Evolutionary conservation across 192 early-diverging fungal species (phyloP).

Genomic region (Obelidium mucronatum): DNA sequence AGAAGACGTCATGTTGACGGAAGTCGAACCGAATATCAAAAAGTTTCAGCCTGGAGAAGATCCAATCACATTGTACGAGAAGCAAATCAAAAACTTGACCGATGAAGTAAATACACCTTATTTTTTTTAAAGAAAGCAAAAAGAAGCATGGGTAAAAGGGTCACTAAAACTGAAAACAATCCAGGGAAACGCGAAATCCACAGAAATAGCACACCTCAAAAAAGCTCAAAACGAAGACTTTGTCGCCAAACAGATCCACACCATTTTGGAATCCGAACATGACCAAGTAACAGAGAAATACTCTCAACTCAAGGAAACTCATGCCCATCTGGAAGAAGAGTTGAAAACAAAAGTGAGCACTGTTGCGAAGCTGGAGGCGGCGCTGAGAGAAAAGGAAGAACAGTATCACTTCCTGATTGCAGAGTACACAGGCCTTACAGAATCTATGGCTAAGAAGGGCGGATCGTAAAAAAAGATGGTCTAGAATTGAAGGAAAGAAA

Average conservation of each 20-base stretch:
- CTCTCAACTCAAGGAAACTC: constrained; percentile 31
- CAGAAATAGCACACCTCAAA: constrained; percentile 37
- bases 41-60: constrained; percentile 42
- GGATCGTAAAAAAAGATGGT: no score
- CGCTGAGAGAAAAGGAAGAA: constrained; percentile 53
- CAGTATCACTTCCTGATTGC: constrained; percentile 59
- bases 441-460: constrained; percentile 19
- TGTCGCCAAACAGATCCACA: constrained; percentile 41
- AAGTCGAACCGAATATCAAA: constrained; percentile 39
- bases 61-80: constrained; percentile 51
- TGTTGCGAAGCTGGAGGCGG: constrained; percentile 36
- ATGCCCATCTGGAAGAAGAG: constrained; percentile 41
- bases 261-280: constrained; percentile 39
- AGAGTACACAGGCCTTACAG: constrained; percentile 51
- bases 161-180: not conserved
- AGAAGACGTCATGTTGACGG: constrained; percentile 42
- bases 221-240: constrained; percentile 46
- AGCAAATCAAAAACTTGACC: constrained; percentile 38
- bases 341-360: constrained; percentile 36
- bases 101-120: constrained; percentile 22
- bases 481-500: no score
- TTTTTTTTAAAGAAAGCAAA: not conserved
- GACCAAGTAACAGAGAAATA: constrained; percentile 35
- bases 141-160: not conserved
- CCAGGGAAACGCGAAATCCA: constrained; percentile 13